Conservation (phyloP, 1,284 basidiomycete genomes). For the Cutaneotrichosporon mucoides region DNA sequence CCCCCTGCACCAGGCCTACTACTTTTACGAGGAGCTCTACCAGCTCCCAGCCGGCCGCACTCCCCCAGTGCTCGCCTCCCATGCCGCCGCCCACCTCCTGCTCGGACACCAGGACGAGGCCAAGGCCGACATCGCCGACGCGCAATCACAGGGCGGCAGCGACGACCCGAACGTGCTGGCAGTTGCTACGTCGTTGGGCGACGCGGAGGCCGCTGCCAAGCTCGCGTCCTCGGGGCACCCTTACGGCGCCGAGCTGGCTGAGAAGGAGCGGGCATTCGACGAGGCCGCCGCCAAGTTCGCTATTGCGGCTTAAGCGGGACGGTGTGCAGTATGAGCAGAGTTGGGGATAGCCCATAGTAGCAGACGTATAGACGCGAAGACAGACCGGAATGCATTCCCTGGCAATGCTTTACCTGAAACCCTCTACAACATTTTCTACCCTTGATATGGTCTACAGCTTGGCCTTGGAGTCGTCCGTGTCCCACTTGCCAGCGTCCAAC, state of each 20-base stretch:
- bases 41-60: conserved; percentile 73
- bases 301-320: conserved; percentile 28
- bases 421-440: background rate
- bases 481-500: conserved; percentile 13
- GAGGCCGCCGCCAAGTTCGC: conserved; percentile 63
- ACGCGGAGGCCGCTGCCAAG: conserved; percentile 56
- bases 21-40: conserved; percentile 89
- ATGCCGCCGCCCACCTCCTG: conserved; percentile 76
- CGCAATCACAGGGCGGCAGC: conserved; percentile 55
- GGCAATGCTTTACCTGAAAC: too few relatives aligned
- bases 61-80: conserved; percentile 68
- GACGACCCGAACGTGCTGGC: conserved; percentile 66
- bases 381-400: too few relatives aligned
- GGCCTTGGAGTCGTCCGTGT: background rate
- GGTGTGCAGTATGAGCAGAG: too few relatives aligned
- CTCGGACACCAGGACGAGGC: conserved; percentile 76
- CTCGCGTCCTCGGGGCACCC: conserved; percentile 41
- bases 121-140: conserved; percentile 77
- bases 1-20: conserved; percentile 59
- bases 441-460: conserved; percentile 2
- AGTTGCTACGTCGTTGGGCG: conserved; percentile 63
- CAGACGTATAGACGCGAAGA: too few relatives aligned
- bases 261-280: conserved; percentile 53
- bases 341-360: too few relatives aligned
- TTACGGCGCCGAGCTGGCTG: conserved; percentile 37